Base-by-base conservation (phyloP, 2,329 filamentous ascomycete species). In the Clarireedia paspali region DNA sequence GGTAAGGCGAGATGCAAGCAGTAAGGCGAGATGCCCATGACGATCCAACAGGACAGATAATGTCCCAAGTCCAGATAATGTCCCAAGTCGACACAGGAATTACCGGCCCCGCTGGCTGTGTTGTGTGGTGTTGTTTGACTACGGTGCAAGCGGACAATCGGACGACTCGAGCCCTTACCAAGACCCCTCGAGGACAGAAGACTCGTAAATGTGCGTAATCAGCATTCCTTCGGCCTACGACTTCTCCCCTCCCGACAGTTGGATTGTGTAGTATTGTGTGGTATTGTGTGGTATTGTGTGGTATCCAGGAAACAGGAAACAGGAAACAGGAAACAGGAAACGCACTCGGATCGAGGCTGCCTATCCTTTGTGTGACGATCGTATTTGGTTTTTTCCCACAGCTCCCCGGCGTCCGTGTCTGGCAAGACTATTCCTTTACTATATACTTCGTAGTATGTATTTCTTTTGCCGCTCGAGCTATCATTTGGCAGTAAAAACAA, bases 291-390 rank as follows among this genome's bases (percentile, higher is more conserved):
- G 34, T 7, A 42, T 40, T 54, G 34, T 50, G 45, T 55, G 46
- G 42, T 38, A 55, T 36, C 53, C 38, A 50, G 26, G 40, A 50
- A 50, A 55, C 53, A 24, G 17, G 36, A 20, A 20, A 20, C 38
- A 50, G 26, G 40, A 50, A 50, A 55, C 53, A 24, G 17, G 36
- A 20, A 20, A 20, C 20, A 20, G 20, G 20, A 20, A 20, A 20
- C 20, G 20, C 2, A 17, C 12, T 50, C 20, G 27, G 15, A 7
- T 47, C 44, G 23, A 30, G 44, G 44, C 44, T 47, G 53, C 53
- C 53, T 55, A 38, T 50, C 49, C 17, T 27, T 36, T 24, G 47
- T 55, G 47, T 50, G 12, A 55, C 53, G 17, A 38, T 50, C 53
- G 38, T 55, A 55, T 50, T 44, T 34, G 9, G 30, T 12, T 12